Percentiles rank a stretch among this genome's conserved stretches.
Conservation (phyloP, 1,284 basidiomycete genomes). For the Cutaneotrichosporon arboriforme region DNA sequence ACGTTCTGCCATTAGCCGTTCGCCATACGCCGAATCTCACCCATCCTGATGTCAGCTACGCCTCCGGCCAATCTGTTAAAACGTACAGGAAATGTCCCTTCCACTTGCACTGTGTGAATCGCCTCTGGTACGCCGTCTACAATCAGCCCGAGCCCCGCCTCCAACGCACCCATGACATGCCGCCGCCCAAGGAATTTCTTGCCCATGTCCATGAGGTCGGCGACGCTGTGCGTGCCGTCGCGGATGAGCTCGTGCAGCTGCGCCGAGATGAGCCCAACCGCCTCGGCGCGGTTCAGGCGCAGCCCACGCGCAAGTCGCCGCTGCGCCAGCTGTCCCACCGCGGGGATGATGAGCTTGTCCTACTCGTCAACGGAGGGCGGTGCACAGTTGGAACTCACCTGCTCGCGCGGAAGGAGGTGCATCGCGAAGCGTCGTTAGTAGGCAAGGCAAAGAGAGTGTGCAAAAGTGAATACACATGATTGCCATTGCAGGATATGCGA, state of each 20-base stretch:
- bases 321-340: conserved; percentile 84
- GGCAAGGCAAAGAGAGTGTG: not conserved
- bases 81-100: conserved; percentile 80
- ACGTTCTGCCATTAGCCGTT: conserved; percentile 58
- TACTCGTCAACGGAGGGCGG: conserved; percentile 11
- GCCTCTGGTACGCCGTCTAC: conserved; percentile 39
- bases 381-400: conserved; percentile 18
- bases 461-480: too few species aligned
- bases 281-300: conserved; percentile 78
- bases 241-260: conserved; percentile 91
- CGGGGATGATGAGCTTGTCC: conserved; percentile 50
- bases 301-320: conserved; percentile 87
- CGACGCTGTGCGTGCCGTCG: conserved; percentile 84
- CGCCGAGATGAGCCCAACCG: conserved; percentile 79
- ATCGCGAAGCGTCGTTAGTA: conserved; percentile 13
- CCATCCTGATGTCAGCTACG: conserved; percentile 24
- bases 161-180: conserved; percentile 63
- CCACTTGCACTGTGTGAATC: conserved; percentile 80
- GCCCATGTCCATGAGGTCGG: conserved; percentile 85
- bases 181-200: conserved; percentile 80
- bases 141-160: not conserved
- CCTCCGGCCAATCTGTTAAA: too few species aligned
- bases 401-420: conserved; percentile 42
- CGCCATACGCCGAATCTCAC: not conserved
- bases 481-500: too few species aligned